A percentile compares a stretch with the other conserved stretches of the same genome.
Conservation (phyloP, 2,329 filamentous ascomycete species). For the Phoma sp. region DNA sequence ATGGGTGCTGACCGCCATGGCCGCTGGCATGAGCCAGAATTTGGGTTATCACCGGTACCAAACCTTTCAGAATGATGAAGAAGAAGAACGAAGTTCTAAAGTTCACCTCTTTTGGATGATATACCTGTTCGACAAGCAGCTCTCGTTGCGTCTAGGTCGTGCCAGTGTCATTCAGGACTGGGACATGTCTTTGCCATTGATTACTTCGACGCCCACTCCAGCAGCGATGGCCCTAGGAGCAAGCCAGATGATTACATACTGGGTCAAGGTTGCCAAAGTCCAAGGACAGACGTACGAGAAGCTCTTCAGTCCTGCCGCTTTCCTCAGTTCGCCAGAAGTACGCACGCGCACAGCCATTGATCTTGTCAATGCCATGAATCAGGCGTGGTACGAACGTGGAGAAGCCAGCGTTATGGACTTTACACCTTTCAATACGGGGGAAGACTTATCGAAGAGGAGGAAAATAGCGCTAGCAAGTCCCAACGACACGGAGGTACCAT, state of each 20-base stretch:
- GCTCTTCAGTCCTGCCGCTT: conserved; percentile 47
- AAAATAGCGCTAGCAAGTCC: conserved; percentile 19
- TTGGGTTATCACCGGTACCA: conserved; percentile 47
- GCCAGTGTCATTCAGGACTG: conserved; percentile 49
- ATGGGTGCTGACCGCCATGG: conserved; percentile 41
- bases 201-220: conserved; percentile 11
- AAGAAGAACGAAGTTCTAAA: conserved; percentile 37
- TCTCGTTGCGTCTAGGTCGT: conserved; percentile 47
- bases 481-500: conserved; percentile 35
- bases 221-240: conserved; percentile 14
- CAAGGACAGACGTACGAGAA: conserved; percentile 47
- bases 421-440: background rate
- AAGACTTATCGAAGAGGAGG: conserved; percentile 5
- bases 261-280: conserved; percentile 43
- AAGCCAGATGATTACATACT: conserved; percentile 38
- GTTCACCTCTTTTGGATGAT: conserved; percentile 47
- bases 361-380: conserved; percentile 36
- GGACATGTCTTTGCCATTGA: conserved; percentile 43
- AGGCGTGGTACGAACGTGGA: conserved; percentile 38
- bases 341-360: conserved; percentile 35
- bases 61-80: conserved; percentile 42
- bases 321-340: conserved; percentile 33
- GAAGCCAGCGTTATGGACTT: conserved; percentile 27
- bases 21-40: conserved; percentile 40
- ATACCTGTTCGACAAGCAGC: conserved; percentile 48